Evolutionary conservation across 352 stramenopile genomes (phyloP).

Genomic region (Sclerospora graminicola): DNA sequence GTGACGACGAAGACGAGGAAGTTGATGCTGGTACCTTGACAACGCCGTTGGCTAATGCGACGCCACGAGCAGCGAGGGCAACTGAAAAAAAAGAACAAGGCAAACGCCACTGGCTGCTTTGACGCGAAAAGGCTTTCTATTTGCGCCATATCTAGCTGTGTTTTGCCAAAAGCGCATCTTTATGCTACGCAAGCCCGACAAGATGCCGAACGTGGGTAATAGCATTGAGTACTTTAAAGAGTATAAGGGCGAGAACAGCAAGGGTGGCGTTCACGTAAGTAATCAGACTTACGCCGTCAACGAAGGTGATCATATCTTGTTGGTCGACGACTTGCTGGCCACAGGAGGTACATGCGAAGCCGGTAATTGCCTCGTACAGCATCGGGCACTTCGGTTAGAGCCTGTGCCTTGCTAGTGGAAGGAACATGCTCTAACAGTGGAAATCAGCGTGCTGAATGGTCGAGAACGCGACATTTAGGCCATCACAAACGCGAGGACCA

Average conservation of each 20-base stretch:
- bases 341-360: conserved; percentile 92
- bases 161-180: conserved; percentile 96
- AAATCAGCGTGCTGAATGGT: no score
- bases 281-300: conserved; percentile 76
- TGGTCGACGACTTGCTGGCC: conserved; percentile 96
- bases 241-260: conserved; percentile 81
- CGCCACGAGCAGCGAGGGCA: conserved; percentile 5
- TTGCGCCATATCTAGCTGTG: conserved; percentile 91
- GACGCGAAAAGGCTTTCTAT: conserved; percentile 95
- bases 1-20: conserved; percentile 38
- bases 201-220: conserved; percentile 93
- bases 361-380: conserved; percentile 80
- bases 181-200: conserved; percentile 97
- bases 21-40: conserved; percentile 8
- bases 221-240: conserved; percentile 91
- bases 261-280: conserved; percentile 74
- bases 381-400: conserved; percentile 74
- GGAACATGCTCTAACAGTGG: no score
- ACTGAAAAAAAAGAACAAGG: conserved; percentile 35
- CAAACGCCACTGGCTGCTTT: conserved; percentile 88
- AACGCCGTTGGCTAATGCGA: conserved; percentile 15
- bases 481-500: conserved; percentile 20
- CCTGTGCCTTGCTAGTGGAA: conserved; percentile 70
- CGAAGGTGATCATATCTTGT: conserved; percentile 83
- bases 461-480: no score